Evolutionary conservation across 2,329 filamentous ascomycete species (phyloP), one percentile per base, ranked within the genome.

Genomic region (Colletotrichum melonis): DNA sequence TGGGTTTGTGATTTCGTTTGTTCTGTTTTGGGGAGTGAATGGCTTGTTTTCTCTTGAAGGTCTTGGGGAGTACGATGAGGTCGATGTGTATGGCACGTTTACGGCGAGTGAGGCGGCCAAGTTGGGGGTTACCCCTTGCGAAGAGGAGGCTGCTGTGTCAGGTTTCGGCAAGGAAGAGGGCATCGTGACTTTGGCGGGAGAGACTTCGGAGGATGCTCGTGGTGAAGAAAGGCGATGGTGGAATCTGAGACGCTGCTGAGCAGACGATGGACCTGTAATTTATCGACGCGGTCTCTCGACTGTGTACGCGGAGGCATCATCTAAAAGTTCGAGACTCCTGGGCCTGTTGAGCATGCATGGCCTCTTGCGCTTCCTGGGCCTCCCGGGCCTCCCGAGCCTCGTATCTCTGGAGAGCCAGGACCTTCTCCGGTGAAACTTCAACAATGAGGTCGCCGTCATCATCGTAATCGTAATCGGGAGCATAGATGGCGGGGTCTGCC

Each of bases 21-120:
- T 64, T 63, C 73, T 75, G 2, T 75, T 75, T 26, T 75, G 73
- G 11, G 16, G 24, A 16, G 16, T 74, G 9, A 87, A 86, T 68
- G 73, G 80, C 19, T 16, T 84, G 22, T 87, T 84, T 59, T 85
- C 85, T 0, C 78, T 83, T 2, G 54, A 66, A 1, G 81, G 82
- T 9, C 78, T 84, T 76, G 85, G 83, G 19, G 81, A 85, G 67
- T 84, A 82, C 49, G 86, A 88, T 63, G 78, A 82, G 5, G 75
- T 82, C 8, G 86, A 88, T 72, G 63, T 83, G 14, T 87, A 84
- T 66, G 84, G 82, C 24, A 86, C 85, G 0, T 87, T 88, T 68
- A 86, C 84, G 0, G 70, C 78, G 1, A 77, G 78, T 12, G 86
- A 88, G 77, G 85, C 85, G 24, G 79, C 77, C 5, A 83, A 81